phyloP scores from a whole-genome alignment of 345 rosid genomes.

The Theobroma cacao region DNA sequence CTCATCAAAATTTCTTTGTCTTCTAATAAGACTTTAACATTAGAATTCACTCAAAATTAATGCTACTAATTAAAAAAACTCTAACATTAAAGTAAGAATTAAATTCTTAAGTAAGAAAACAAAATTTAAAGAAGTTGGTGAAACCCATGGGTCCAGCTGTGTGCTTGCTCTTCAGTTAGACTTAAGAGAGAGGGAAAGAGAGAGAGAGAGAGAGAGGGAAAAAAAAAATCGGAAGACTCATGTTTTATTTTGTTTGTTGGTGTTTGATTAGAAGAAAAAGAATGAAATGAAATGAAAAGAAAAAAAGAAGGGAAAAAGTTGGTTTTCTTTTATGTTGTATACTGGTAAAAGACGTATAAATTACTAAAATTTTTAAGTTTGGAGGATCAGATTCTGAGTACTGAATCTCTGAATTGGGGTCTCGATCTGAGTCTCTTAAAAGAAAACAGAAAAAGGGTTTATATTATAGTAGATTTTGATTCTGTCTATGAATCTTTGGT shows the following conservation, averaged over 20 bases:
- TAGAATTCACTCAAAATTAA: background rate
- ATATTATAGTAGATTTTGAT: background rate
- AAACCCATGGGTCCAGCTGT: background rate
- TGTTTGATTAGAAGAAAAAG: background rate
- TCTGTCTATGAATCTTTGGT: constrained; percentile 31
- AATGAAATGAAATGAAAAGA: background rate
- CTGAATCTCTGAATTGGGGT: constrained; percentile 8
- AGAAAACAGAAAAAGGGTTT: background rate
- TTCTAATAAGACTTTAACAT: constrained; percentile 9
- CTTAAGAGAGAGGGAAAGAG: background rate
- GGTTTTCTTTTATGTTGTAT: background rate
- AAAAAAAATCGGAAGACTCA: background rate
- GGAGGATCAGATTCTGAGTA: constrained; percentile 25
- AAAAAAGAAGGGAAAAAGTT: background rate
- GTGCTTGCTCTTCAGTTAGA: background rate
- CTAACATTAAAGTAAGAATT: background rate
- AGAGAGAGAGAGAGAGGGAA: background rate
- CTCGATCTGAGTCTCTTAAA: constrained; percentile 18
- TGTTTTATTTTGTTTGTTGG: background rate
- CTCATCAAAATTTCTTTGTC: constrained; percentile 4
- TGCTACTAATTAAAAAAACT: background rate
- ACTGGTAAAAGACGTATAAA: background rate
- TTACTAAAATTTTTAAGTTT: background rate
- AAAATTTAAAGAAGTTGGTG: constrained; percentile 5
- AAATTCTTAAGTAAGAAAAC: background rate